Evolutionary conservation across 768 basidiomycete genomes (phyloP), one percentile per base, ranked within the genome.

Genomic region (Fistulinella prunicolor): DNA sequence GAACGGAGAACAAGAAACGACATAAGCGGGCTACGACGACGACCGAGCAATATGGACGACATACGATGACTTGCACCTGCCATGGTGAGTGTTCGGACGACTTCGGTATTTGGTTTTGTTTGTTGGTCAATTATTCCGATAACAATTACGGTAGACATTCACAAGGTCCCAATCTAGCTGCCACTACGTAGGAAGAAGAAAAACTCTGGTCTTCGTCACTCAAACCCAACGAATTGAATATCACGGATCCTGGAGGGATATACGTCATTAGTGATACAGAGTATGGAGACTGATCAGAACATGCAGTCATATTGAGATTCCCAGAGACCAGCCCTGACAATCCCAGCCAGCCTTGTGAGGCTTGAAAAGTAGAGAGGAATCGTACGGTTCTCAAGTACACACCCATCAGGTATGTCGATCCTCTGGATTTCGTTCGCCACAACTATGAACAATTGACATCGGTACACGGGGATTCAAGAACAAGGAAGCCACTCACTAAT

Each of bases 371-470:
- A 38, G 19, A 34, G 19, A 21, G 22, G 21, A 8, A 26, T 13
- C 59, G 60, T 66, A 70, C 68, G 81, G 73, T 88, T 86, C 68
- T 89, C 88, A 35, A 89, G 70, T 55, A 85, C 79, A 60, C 86
- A 83, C 3, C 88, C 87, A 62, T 92, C 88, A 3, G 89, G 88
- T 53, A 93, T 85, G 61, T 87, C 82, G 50, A 94, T 92, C 57
- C 82, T 75, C 65, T 84, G 81, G 21, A 87, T 85, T 64, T 92
- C 89, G 59, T 87, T 89, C 51, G 89, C 85, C 46, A 89, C 85
- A 46, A 90, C 75, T 75, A 51, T n/a, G 10, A 28, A 28, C 26
- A 28, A 28, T 28, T 4, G 21, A 23, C 17, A 2, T 37, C 37
- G 6, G 29, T 23, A 38, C 3, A 21, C 32, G 20, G 23, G 24